A percentile compares a stretch with the other conserved stretches of the same genome.
Evolutionary conservation across 2,329 filamentous ascomycete species (phyloP).

Genomic region (Ceratocystis smalleyi): DNA sequence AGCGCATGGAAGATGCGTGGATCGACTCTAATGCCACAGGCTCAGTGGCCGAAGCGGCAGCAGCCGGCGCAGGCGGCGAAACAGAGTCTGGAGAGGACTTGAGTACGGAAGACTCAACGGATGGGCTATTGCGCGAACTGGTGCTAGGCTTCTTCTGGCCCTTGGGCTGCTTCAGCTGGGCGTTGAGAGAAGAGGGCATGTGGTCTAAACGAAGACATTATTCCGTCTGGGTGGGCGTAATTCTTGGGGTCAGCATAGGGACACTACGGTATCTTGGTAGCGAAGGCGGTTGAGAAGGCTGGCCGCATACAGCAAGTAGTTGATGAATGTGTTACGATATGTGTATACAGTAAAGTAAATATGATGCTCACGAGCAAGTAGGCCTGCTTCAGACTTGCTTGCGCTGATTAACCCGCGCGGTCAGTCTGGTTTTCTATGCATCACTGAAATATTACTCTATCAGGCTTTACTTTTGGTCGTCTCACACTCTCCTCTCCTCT

Average conservation of each 20-base stretch:
- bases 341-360: neutral
- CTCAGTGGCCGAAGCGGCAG: slow-evolving; percentile 24
- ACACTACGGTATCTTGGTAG: slow-evolving; percentile 40
- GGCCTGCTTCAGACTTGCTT: too few species aligned
- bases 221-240: slow-evolving; percentile 49
- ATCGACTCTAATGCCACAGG: slow-evolving; percentile 50
- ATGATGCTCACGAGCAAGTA: neutral
- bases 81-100: slow-evolving; percentile 21
- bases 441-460: slow-evolving; percentile 9
- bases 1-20: slow-evolving; percentile 76
- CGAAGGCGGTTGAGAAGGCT: slow-evolving; percentile 3
- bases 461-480: slow-evolving; percentile 1
- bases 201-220: slow-evolving; percentile 65
- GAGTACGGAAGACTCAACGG: slow-evolving; percentile 45
- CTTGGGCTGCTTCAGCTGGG: slow-evolving; percentile 68
- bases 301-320: slow-evolving; percentile 4
- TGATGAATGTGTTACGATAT: slow-evolving; percentile 10
- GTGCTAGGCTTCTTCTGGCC: slow-evolving; percentile 93
- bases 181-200: slow-evolving; percentile 72
- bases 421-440: neutral
- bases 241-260: slow-evolving; percentile 48
- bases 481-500: neutral
- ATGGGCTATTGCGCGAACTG: slow-evolving; percentile 77
- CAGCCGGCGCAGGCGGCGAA: slow-evolving; percentile 17
- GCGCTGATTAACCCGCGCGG: too few species aligned